Evolutionary conservation across 352 stramenopile species (phyloP).

Genomic region (Pilasporangium apinafurcum): DNA sequence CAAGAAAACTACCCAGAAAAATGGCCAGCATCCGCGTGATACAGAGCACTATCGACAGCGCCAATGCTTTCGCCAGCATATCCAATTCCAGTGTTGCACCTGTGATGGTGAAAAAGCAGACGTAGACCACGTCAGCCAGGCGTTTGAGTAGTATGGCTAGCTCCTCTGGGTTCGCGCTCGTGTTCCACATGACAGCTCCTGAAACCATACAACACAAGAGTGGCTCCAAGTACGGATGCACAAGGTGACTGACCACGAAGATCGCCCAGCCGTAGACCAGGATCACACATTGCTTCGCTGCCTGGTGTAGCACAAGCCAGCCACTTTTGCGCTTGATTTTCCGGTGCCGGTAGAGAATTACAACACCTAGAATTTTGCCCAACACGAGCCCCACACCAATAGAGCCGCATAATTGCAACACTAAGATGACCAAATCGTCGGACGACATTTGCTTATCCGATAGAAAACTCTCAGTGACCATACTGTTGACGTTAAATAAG

Average conservation of each 20-base stretch:
- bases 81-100: slow-evolving; percentile 59
- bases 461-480: slow-evolving; percentile 59
- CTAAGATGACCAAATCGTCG: slow-evolving; percentile 12
- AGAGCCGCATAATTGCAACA: slow-evolving; percentile 42
- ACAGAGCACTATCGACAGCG: slow-evolving; percentile 43
- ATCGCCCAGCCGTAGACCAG: slow-evolving; percentile 53
- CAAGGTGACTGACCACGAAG: slow-evolving; percentile 52
- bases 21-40: slow-evolving; percentile 46
- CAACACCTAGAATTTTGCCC: slow-evolving; percentile 45
- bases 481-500: slow-evolving; percentile 68
- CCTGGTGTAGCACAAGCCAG: slow-evolving; percentile 23
- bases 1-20: slow-evolving; percentile 51
- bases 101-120: slow-evolving; percentile 74
- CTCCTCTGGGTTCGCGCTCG: slow-evolving; percentile 43
- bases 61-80: slow-evolving; percentile 54
- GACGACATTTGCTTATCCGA: slow-evolving; percentile 42
- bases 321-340: slow-evolving; percentile 49
- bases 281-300: slow-evolving; percentile 51
- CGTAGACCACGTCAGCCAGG: slow-evolving; percentile 53
- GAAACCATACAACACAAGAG: slow-evolving; percentile 67
- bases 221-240: slow-evolving; percentile 58
- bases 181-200: slow-evolving; percentile 62
- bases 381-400: slow-evolving; percentile 38
- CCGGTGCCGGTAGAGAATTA: slow-evolving; percentile 45
- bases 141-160: slow-evolving; percentile 42